phyloP scores from a whole-genome alignment of 177 flowering plant species.

The Telopea speciosissima region DNA sequence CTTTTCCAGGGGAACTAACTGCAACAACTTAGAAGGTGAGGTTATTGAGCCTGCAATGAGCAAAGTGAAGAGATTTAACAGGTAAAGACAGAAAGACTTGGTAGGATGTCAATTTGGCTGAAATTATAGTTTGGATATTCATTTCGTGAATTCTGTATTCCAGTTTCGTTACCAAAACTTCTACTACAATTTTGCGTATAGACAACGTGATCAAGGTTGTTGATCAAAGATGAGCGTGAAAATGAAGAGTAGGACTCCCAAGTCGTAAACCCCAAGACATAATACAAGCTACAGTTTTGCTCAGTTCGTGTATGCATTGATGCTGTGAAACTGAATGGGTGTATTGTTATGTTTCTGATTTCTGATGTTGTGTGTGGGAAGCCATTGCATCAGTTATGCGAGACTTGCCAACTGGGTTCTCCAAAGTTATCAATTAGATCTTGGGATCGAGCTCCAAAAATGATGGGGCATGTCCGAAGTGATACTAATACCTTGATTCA shows the following conservation, averaged over 20 bases:
- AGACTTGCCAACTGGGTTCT: too few species aligned
- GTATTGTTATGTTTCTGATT: too few species aligned
- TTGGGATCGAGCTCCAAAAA: too few species aligned
- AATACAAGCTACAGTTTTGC: not conserved
- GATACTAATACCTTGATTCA: too few species aligned
- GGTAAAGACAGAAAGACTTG: constrained; percentile 29
- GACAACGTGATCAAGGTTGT: constrained; percentile 93
- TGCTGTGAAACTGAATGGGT: too few species aligned
- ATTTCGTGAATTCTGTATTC: not conserved
- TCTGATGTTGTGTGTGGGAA: too few species aligned
- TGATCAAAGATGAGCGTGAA: constrained; percentile 81
- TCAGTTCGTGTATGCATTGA: too few species aligned
- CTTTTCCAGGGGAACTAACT: constrained; percentile 58
- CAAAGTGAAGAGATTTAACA: constrained; percentile 96
- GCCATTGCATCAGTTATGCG: too few species aligned
- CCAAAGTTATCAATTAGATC: too few species aligned
- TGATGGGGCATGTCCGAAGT: too few species aligned
- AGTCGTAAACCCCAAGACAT: not conserved
- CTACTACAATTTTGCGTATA: constrained; percentile 91
- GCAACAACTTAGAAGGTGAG: constrained; percentile 93
- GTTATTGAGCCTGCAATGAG: constrained; percentile 99
- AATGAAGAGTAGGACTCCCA: constrained; percentile 24
- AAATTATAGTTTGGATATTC: not conserved
- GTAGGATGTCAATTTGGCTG: not conserved
- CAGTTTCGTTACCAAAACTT: constrained; percentile 99